Evolutionary conservation across 495 filamentous ascomycete genomes (phyloP).

Genomic region (Neurospora pannonica): DNA sequence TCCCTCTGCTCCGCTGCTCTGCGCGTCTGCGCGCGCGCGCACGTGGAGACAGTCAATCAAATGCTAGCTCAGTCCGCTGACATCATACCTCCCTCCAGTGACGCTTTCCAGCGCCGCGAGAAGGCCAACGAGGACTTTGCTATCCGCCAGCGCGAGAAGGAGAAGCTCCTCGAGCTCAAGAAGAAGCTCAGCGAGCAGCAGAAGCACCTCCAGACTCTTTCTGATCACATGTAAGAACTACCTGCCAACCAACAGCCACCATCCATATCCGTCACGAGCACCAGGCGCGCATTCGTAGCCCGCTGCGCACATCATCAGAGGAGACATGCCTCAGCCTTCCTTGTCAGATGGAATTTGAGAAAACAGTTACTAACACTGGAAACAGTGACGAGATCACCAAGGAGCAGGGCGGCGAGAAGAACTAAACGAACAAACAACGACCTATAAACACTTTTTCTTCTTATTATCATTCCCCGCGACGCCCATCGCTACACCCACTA

Average conservation of each 20-base stretch:
- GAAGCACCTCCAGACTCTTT: conserved; percentile 71
- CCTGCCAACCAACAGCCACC: background rate
- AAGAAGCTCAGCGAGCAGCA: conserved; percentile 73
- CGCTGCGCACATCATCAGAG: background rate
- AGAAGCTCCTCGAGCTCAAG: conserved; percentile 69
- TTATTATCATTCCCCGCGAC: conserved; percentile 42
- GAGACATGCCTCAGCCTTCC: background rate
- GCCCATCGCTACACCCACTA: background rate
- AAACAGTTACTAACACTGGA: conserved; percentile 13
- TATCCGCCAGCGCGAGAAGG: conserved; percentile 73
- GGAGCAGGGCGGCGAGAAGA: conserved; percentile 62
- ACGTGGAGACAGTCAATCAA: background rate
- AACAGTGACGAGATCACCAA: conserved; percentile 58
- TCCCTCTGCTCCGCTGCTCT: too few species aligned
- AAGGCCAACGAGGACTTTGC: conserved; percentile 74
- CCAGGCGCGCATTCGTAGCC: background rate
- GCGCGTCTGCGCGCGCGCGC: too few species aligned
- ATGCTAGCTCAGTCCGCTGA: background rate
- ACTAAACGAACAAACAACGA: conserved; percentile 35
- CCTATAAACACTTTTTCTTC: conserved; percentile 36
- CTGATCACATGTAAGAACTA: conserved; percentile 64
- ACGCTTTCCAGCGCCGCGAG: conserved; percentile 86
- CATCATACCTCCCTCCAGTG: conserved; percentile 37
- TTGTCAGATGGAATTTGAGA: background rate
- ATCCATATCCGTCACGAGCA: background rate